A percentile compares a stretch with the other conserved stretches of the same genome.
Conservation (phyloP, 1,284 basidiomycete species). For the Irpex sp. region DNA sequence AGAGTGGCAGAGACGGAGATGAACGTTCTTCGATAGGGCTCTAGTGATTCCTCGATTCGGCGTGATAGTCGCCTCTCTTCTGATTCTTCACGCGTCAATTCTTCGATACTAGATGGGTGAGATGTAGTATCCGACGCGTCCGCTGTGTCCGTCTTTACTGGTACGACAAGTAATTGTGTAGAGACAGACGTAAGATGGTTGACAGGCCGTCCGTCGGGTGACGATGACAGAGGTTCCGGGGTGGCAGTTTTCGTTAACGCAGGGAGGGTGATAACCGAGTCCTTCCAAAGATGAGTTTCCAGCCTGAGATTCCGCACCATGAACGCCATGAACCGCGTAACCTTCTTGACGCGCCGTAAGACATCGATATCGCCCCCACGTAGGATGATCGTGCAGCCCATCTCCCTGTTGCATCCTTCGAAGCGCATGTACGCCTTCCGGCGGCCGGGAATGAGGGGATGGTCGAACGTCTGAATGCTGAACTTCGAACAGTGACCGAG, state of each 20-base stretch:
- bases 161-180: constrained; percentile 3
- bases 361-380: constrained; percentile 85
- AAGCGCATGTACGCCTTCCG: constrained; percentile 98
- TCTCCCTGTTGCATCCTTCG: constrained; percentile 88
- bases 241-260: constrained; percentile 62
- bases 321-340: constrained; percentile 89
- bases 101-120: constrained; percentile 37
- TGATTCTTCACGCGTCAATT: constrained; percentile 65
- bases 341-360: constrained; percentile 85
- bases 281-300: constrained; percentile 94
- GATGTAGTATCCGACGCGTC: constrained; percentile 16
- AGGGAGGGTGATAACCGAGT: constrained; percentile 84
- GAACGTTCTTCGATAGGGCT: constrained; percentile 81
- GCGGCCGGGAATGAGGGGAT: constrained; percentile 84
- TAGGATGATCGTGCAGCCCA: constrained; percentile 92
- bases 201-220: neutral
- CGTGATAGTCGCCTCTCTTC: constrained; percentile 65
- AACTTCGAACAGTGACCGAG: constrained; percentile 90
- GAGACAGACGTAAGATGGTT: neutral
- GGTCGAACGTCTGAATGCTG: constrained; percentile 91
- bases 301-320: constrained; percentile 91
- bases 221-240: constrained; percentile 33
- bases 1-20: constrained; percentile 90
- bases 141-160: constrained; percentile 3
- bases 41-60: constrained; percentile 74